phyloP scores from a whole-genome alignment of 2,329 filamentous ascomycete genomes.

The Colletotrichum tamarilloi region DNA sequence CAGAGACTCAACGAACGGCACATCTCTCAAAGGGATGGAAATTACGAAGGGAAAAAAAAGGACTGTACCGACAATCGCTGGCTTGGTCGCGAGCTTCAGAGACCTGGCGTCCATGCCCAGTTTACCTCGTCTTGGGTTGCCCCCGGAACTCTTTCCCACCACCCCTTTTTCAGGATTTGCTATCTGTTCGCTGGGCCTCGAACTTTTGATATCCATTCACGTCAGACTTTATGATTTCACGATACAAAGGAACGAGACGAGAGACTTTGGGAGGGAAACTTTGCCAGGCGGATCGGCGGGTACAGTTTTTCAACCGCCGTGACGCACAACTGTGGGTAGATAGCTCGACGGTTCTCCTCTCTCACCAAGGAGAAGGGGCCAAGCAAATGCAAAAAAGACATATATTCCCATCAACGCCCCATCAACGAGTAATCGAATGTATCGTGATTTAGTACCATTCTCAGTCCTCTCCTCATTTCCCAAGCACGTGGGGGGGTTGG shows the following conservation, averaged over 20 bases:
- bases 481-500: no score
- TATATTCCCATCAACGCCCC: neutral
- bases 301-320: neutral
- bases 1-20: slow-evolving; percentile 21
- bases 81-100: neutral
- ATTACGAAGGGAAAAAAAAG: neutral
- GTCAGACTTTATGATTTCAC: slow-evolving; percentile 29
- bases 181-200: neutral
- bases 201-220: slow-evolving; percentile 26
- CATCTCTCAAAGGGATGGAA: slow-evolving; percentile 15
- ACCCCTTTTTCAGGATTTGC: neutral
- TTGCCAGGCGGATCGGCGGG: neutral
- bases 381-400: neutral
- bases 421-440: neutral
- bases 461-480: no score
- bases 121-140: neutral
- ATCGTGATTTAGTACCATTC: neutral
- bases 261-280: neutral
- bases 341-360: neutral
- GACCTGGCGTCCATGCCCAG: neutral
- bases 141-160: neutral
- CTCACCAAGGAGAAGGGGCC: neutral
- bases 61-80: neutral
- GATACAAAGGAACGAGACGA: slow-evolving; percentile 27
- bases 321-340: neutral